Conservation (phyloP, 164 flowering plant species). For the Amborella trichopoda region DNA sequence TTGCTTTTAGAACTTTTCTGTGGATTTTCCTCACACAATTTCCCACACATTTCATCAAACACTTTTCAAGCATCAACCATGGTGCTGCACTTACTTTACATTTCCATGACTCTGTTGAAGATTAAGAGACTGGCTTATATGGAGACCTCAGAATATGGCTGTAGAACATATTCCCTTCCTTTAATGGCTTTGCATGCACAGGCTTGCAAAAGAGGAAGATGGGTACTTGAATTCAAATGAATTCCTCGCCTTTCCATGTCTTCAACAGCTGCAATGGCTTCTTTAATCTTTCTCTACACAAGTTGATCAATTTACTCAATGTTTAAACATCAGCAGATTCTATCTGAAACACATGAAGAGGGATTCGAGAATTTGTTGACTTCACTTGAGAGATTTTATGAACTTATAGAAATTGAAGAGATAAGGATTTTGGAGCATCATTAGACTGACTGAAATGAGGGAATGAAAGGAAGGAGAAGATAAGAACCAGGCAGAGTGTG, state of each 20-base stretch:
- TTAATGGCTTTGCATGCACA: slow-evolving; percentile 55
- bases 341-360: neutral
- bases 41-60: slow-evolving; percentile 23
- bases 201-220: slow-evolving; percentile 63
- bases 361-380: neutral
- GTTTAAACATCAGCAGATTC: no score
- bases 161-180: slow-evolving; percentile 71
- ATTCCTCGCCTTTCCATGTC: slow-evolving; percentile 61
- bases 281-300: slow-evolving; percentile 40
- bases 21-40: no score
- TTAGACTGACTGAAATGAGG: no score
- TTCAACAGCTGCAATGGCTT: slow-evolving; percentile 45
- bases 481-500: neutral
- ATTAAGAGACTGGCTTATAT: slow-evolving; percentile 46
- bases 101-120: slow-evolving; percentile 57
- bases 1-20: no score
- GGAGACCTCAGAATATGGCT: slow-evolving; percentile 42
- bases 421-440: no score
- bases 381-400: no score
- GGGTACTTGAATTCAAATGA: slow-evolving; percentile 57
- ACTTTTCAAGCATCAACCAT: slow-evolving; percentile 37
- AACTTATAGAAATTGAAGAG: no score
- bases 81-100: slow-evolving; percentile 78
- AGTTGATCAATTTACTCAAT: no score
- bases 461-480: no score